Evolutionary conservation across 2,329 filamentous ascomycete species (phyloP).

Genomic region (Reticulascus tulasneorum): DNA sequence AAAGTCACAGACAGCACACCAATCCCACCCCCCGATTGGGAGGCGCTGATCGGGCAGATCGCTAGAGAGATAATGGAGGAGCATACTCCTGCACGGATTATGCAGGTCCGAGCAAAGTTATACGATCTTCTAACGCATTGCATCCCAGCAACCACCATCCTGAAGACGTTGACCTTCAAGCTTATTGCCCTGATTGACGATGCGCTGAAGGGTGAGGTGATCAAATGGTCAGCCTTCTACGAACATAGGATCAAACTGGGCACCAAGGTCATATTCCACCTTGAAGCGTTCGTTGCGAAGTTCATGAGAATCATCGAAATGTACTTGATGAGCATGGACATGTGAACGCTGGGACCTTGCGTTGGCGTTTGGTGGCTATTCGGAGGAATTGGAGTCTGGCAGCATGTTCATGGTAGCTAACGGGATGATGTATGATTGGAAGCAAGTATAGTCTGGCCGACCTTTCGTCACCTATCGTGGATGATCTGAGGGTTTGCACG

Average conservation of each 20-base stretch:
- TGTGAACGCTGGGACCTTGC: conserved; percentile 32
- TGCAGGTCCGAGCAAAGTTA: conserved; percentile 87
- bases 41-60: conserved; percentile 82
- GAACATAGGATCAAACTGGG: conserved; percentile 92
- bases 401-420: no score
- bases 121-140: conserved; percentile 97
- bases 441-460: no score
- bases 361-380: no score
- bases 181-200: conserved; percentile 85
- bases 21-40: conserved; percentile 96
- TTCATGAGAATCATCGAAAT: conserved; percentile 96
- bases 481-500: no score
- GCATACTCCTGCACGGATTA: conserved; percentile 81
- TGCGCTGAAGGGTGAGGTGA: conserved; percentile 82
- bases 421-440: no score
- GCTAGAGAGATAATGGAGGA: conserved; percentile 93
- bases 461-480: no score
- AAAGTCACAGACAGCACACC: conserved; percentile 82
- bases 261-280: conserved; percentile 93
- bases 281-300: conserved; percentile 97
- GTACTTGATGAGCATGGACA: conserved; percentile 83
- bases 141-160: conserved; percentile 88
- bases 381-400: no score
- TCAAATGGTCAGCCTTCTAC: conserved; percentile 95
- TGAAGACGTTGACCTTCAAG: conserved; percentile 94